Percentiles rank a stretch among this genome's conserved stretches.
These are phyloP conservation scores for Papiliotrema nemorosa DNA, from an alignment of 1,284 basidiomycete genomes.

Conservation along the genomic window DNA sequence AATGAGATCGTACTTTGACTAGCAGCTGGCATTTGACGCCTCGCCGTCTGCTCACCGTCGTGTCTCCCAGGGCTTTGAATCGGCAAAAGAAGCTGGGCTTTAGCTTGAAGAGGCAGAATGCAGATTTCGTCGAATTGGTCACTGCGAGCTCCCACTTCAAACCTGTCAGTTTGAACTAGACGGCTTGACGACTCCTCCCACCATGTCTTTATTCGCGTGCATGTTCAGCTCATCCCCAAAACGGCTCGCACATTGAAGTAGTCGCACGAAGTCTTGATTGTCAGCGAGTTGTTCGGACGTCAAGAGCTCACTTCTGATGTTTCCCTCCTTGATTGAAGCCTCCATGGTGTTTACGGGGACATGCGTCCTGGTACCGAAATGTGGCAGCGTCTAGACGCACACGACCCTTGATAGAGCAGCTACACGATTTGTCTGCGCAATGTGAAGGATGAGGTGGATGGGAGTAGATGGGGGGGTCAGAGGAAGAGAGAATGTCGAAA, in stretches of 20 bases:
- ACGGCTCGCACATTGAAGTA: slow-evolving; percentile 45
- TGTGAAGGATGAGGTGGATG: too few species aligned
- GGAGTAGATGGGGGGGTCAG: too few species aligned
- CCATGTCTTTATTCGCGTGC: slow-evolving; percentile 33
- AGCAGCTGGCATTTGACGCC: slow-evolving; percentile 44
- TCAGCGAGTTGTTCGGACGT: slow-evolving; percentile 1
- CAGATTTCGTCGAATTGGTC: slow-evolving; percentile 45
- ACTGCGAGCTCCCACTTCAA: slow-evolving; percentile 43
- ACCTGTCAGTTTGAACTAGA: background rate
- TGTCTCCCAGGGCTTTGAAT: slow-evolving; percentile 26
- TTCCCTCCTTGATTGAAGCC: slow-evolving; percentile 32
- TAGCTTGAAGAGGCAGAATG: slow-evolving; percentile 45
- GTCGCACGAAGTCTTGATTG: slow-evolving; percentile 41
- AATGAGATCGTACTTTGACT: slow-evolving; percentile 34
- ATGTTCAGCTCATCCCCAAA: slow-evolving; percentile 49
- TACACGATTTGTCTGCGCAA: too few species aligned
- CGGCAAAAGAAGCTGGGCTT: slow-evolving; percentile 38
- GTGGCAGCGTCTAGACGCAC: too few species aligned
- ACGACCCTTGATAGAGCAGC: too few species aligned
- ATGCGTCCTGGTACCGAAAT: too few species aligned
- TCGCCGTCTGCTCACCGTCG: slow-evolving; percentile 18
- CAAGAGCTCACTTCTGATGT: slow-evolving; percentile 28
- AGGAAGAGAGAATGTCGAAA: too few species aligned
- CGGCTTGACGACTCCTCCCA: slow-evolving; percentile 7
- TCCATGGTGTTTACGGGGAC: slow-evolving; percentile 35